Evolutionary conservation across 2,329 filamentous ascomycete species (phyloP).

Genomic region (Fusarium sp.): DNA sequence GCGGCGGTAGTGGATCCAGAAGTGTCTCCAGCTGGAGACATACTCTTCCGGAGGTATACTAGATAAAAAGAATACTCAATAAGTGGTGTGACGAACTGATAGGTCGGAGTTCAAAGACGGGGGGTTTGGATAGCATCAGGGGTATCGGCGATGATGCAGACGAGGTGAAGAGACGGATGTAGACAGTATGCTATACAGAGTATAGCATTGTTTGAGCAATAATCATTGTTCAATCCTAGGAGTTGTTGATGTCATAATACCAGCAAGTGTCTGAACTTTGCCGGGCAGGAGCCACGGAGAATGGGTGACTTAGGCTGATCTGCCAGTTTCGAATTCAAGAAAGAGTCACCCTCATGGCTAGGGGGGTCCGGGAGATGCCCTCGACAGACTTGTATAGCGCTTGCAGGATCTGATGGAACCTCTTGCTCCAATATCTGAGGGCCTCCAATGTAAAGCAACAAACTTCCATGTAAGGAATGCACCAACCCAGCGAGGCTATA

Average conservation of each 20-base stretch:
- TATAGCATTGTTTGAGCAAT: background rate
- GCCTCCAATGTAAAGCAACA: too few relatives aligned
- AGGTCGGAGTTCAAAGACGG: background rate
- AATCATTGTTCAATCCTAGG: background rate
- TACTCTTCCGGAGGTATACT: background rate
- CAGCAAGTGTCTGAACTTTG: background rate
- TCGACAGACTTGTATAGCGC: too few relatives aligned
- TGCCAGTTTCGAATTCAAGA: background rate
- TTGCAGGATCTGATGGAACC: too few relatives aligned
- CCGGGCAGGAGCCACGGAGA: background rate
- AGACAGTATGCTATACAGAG: background rate
- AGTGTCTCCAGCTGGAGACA: conserved; percentile 18
- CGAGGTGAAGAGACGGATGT: background rate
- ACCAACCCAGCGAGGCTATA: too few relatives aligned
- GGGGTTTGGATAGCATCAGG: background rate
- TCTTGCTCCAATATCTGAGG: too few relatives aligned
- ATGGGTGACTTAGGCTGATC: background rate
- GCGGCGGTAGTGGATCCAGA: background rate
- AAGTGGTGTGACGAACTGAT: background rate
- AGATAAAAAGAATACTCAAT: background rate
- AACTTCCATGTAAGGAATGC: too few relatives aligned
- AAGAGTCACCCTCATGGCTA: background rate
- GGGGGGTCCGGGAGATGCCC: too few relatives aligned
- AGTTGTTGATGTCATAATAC: background rate
- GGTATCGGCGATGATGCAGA: background rate